These are phyloP conservation scores for Chalciporus chontae DNA, from an alignment of 768 basidiomycete genomes.

Conservation along the genomic window DNA sequence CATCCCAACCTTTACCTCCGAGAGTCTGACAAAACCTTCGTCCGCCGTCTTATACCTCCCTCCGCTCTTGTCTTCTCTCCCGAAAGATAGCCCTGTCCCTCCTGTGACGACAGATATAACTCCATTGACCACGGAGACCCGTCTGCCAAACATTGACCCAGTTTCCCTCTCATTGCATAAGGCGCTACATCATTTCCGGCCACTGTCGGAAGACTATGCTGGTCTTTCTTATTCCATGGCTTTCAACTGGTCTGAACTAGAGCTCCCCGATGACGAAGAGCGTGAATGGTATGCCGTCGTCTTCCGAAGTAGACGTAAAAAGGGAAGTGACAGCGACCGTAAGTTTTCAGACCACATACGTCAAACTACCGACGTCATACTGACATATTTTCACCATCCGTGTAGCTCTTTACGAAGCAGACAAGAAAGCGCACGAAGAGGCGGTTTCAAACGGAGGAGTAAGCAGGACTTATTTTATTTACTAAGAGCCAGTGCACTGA, in stretches of 20 bases:
- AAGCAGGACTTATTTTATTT: constrained; percentile 26
- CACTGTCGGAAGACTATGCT: constrained; percentile 60
- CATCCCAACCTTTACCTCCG: constrained; percentile 48
- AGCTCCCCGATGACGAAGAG: constrained; percentile 65
- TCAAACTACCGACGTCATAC: neutral
- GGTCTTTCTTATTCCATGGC: constrained; percentile 60
- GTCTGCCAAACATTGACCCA: constrained; percentile 82
- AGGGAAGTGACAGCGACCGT: constrained; percentile 69
- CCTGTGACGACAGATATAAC: constrained; percentile 30
- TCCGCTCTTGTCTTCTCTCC: constrained; percentile 77
- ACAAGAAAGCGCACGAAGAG: constrained; percentile 87
- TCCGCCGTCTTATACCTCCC: constrained; percentile 75
- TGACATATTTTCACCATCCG: constrained; percentile 3
- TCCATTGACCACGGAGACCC: constrained; percentile 63
- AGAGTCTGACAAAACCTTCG: constrained; percentile 33
- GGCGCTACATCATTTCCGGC: constrained; percentile 75
- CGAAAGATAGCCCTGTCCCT: constrained; percentile 35
- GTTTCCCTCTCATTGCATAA: constrained; percentile 82
- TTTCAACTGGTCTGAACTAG: constrained; percentile 84
- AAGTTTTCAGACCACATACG: constrained; percentile 19
- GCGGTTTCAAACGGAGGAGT: constrained; percentile 86
- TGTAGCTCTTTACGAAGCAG: constrained; percentile 83
- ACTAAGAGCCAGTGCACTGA: constrained; percentile 4
- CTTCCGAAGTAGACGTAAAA: constrained; percentile 76
- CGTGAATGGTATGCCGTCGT: constrained; percentile 92